Conservation (phyloP, 371 early-diverging fungal species). For the Mucor indicus region DNA sequence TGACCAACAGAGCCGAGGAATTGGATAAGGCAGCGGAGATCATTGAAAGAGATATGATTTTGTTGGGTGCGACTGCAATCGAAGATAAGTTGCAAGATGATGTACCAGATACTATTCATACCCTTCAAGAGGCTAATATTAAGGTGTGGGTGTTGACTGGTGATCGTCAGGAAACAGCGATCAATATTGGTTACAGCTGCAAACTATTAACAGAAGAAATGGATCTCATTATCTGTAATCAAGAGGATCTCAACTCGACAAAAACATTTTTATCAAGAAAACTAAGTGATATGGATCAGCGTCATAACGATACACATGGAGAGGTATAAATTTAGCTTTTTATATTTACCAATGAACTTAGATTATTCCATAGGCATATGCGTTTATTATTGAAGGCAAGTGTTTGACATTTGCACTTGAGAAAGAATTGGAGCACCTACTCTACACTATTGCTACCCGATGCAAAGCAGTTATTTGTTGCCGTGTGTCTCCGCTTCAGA, state of each 20-base stretch:
- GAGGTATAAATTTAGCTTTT: no score
- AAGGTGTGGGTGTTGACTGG: conserved; percentile 97
- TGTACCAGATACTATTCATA: conserved; percentile 95
- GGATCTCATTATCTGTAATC: conserved; percentile 75
- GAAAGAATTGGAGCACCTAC: conserved; percentile 58
- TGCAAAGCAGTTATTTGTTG: conserved; percentile 90
- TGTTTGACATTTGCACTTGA: conserved; percentile 65
- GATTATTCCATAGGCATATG: conserved; percentile 39
- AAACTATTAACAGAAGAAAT: conserved; percentile 83
- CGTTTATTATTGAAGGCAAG: conserved; percentile 70
- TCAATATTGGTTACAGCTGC: conserved; percentile 91
- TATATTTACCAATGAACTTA: no score
- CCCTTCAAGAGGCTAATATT: conserved; percentile 89
- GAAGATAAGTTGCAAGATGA: conserved; percentile 99
- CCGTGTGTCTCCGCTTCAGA: conserved; percentile 91
- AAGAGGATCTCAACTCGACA: conserved; percentile 66
- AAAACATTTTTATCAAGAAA: conserved; percentile 66
- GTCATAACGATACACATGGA: not conserved
- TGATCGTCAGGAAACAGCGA: conserved; percentile 91
- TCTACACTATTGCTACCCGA: conserved; percentile 70
- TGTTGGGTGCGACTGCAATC: conserved; percentile 97
- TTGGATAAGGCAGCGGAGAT: conserved; percentile 90
- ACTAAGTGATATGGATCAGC: conserved; percentile 18
- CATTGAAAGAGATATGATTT: conserved; percentile 86
- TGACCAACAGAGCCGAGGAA: conserved; percentile 84